These are phyloP conservation scores for Brassica carinata DNA, from an alignment of 345 rosid genomes.

Conservation along the genomic window DNA sequence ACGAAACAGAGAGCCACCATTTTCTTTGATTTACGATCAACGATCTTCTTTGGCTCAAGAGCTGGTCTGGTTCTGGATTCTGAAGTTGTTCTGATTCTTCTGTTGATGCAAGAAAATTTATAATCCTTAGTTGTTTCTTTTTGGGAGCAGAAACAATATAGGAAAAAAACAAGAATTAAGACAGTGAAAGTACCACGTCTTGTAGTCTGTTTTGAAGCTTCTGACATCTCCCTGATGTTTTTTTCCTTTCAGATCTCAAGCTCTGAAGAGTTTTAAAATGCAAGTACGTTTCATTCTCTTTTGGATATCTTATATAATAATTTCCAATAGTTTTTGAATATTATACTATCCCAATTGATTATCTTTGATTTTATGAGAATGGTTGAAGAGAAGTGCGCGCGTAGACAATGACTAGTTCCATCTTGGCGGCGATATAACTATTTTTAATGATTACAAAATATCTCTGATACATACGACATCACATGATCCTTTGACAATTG, in stretches of 20 bases:
- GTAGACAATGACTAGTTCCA: not conserved
- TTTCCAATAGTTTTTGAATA: not conserved
- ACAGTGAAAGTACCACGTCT: constrained; percentile 16
- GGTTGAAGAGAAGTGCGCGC: not conserved
- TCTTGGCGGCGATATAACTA: not conserved
- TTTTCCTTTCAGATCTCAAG: not conserved
- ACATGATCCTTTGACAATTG: too few relatives aligned
- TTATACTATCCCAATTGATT: not conserved
- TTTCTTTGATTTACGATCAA: constrained; percentile 18
- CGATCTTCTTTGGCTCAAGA: constrained; percentile 21
- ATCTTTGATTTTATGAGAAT: not conserved
- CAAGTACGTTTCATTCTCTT: not conserved
- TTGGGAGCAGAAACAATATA: not conserved
- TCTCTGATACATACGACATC: too few relatives aligned
- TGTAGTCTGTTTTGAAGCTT: constrained; percentile 25
- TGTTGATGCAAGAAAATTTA: not conserved
- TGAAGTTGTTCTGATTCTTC: constrained; percentile 25
- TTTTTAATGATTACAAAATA: too few relatives aligned
- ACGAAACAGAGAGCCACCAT: constrained; percentile 30
- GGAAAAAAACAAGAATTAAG: not conserved
- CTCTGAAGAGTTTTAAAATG: not conserved
- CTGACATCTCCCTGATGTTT: constrained; percentile 6
- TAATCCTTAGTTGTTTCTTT: not conserved
- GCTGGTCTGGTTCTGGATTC: constrained; percentile 33
- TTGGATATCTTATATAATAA: not conserved